These are phyloP conservation scores for Parachlorella kessleri DNA, from an alignment of 139 green algal genomes.

Conservation along the genomic window DNA sequence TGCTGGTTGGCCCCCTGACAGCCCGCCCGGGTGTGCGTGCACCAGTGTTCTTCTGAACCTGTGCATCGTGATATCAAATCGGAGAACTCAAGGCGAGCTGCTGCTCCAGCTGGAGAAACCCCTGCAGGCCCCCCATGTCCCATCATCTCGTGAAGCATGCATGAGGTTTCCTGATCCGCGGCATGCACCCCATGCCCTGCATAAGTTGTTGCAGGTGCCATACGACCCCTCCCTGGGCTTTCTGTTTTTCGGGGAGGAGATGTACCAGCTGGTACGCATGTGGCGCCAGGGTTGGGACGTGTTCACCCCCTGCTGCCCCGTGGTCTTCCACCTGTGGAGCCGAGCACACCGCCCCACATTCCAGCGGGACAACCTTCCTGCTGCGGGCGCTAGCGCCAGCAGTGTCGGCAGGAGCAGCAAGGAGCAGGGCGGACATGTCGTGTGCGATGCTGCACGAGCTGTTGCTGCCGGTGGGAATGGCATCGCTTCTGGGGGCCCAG, in stretches of 20 bases:
- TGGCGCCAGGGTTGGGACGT: conserved; percentile 69
- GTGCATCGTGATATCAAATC: neutral
- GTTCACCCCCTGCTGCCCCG: conserved; percentile 44
- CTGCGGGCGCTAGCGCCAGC: too few relatives aligned
- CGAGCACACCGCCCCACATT: conserved; percentile 35
- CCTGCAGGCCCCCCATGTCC: too few relatives aligned
- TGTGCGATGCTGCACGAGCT: too few relatives aligned
- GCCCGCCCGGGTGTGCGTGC: conserved; percentile 15
- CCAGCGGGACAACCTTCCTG: conserved; percentile 25
- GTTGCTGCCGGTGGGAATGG: neutral
- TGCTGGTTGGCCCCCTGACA: too few relatives aligned
- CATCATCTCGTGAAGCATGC: too few relatives aligned
- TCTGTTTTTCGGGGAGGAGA: conserved; percentile 84
- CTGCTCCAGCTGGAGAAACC: too few relatives aligned
- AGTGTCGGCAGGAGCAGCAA: neutral
- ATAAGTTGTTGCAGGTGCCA: conserved; percentile 45
- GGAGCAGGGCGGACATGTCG: neutral
- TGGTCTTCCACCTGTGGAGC: conserved; percentile 74
- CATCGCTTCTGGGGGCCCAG: neutral
- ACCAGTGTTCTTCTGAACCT: neutral
- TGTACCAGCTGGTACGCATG: conserved; percentile 60
- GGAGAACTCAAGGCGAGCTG: too few relatives aligned
- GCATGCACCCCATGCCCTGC: conserved; percentile 59
- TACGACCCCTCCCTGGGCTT: conserved; percentile 63
- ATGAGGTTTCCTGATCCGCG: conserved; percentile 55